These are phyloP conservation scores for Corylus avellana DNA, from an alignment of 306 rosid species.

Conservation along the genomic window DNA sequence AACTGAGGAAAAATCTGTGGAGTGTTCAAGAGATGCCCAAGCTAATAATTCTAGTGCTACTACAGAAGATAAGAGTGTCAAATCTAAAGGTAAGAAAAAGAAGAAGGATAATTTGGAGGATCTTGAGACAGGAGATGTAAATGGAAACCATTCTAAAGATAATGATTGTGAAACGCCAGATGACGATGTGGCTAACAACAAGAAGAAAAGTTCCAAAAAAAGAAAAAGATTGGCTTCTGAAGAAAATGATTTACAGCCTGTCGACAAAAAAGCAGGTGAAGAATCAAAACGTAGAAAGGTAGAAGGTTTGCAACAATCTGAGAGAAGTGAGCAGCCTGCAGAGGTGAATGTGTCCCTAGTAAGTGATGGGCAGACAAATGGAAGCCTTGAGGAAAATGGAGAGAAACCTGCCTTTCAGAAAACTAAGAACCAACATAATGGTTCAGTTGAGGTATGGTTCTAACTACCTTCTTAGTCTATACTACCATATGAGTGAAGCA, in stretches of 20 bases:
- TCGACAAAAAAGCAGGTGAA: conserved; percentile 49
- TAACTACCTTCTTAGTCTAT: conserved; percentile 3
- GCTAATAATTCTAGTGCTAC: not conserved
- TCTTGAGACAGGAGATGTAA: conserved; percentile 8
- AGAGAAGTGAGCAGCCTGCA: conserved; percentile 33
- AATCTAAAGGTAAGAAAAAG: conserved; percentile 41
- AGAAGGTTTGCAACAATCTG: conserved; percentile 35
- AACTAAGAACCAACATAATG: conserved; percentile 55
- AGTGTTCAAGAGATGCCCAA: conserved; percentile 5
- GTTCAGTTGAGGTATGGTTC: conserved; percentile 65
- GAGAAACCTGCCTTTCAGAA: conserved; percentile 48
- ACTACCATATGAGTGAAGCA: not conserved
- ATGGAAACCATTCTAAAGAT: conserved; percentile 31
- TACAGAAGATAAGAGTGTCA: conserved; percentile 23
- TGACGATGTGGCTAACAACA: conserved; percentile 35
- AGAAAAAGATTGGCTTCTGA: conserved; percentile 61
- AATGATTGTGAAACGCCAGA: conserved; percentile 29
- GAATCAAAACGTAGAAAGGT: conserved; percentile 58
- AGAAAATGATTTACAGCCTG: conserved; percentile 39
- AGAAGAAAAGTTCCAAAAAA: conserved; percentile 62
- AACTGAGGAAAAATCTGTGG: conserved; percentile 26
- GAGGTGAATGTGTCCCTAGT: conserved; percentile 24
- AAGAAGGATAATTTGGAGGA: conserved; percentile 35
- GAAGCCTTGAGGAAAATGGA: conserved; percentile 33
- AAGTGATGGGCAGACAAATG: conserved; percentile 31